Percentiles rank a stretch among this genome's conserved stretches.
Conservation (phyloP, 352 stramenopile genomes). For the Globisporangium paroecandrum region DNA sequence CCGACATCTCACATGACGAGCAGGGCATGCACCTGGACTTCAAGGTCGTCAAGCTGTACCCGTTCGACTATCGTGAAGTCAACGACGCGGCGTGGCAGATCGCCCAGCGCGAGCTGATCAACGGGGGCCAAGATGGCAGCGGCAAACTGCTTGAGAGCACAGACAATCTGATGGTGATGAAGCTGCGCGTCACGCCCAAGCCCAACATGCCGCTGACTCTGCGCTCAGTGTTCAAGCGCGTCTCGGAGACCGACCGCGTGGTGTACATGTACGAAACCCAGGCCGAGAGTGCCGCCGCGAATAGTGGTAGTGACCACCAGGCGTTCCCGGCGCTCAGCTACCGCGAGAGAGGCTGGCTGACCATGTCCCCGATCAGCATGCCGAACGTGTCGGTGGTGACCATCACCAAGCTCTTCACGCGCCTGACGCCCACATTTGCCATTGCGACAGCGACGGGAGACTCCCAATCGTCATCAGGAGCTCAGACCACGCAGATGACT, state of each 20-base stretch:
- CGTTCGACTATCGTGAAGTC: conserved; percentile 8
- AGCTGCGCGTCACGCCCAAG: background rate
- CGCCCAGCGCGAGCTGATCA: background rate
- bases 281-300: background rate
- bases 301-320: background rate
- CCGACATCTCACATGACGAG: background rate
- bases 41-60: conserved; percentile 9
- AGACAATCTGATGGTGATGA: background rate
- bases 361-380: background rate
- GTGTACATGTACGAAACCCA: conserved; percentile 5
- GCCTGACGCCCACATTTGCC: background rate
- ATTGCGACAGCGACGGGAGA: background rate
- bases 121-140: background rate
- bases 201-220: conserved; percentile 1
- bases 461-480: background rate
- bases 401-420: conserved; percentile 8
- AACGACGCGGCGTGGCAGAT: background rate
- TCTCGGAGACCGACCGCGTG: background rate
- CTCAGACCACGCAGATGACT: background rate
- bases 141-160: background rate
- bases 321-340: background rate
- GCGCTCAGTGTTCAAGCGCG: background rate
- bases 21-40: background rate
- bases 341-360: background rate
- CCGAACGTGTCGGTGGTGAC: conserved; percentile 1